A percentile compares a stretch with the other conserved stretches of the same genome.
phyloP scores from a whole-genome alignment of 257 asterid species.

The Gardenia jasminoides region DNA sequence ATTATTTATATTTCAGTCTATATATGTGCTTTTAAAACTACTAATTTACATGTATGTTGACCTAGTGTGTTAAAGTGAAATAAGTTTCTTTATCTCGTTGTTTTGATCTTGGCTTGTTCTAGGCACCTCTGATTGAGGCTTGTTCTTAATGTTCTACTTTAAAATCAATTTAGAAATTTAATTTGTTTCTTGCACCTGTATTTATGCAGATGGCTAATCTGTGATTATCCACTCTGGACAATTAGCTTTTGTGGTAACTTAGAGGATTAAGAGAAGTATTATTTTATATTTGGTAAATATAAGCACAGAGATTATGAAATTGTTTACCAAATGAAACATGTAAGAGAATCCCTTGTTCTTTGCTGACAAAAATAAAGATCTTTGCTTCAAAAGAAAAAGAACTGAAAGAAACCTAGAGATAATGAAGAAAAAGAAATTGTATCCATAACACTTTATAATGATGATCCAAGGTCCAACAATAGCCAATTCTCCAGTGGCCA shows the following conservation, averaged over 20 bases:
- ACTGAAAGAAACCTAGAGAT: background rate
- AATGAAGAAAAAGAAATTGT: background rate
- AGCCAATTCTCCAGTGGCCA: background rate
- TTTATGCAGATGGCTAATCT: conserved; percentile 4
- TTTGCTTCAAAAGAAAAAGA: background rate
- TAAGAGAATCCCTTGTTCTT: background rate
- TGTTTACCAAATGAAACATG: background rate
- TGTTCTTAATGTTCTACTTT: background rate
- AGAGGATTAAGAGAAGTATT: background rate
- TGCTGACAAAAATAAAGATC: background rate
- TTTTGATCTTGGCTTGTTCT: background rate
- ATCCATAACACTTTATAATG: background rate
- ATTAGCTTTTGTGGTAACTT: background rate
- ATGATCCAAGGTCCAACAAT: background rate
- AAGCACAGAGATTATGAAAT: background rate
- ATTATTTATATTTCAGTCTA: background rate
- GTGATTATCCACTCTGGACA: background rate
- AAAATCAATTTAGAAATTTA: background rate
- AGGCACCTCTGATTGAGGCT: background rate
- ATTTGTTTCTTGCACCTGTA: background rate
- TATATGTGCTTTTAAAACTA: background rate
- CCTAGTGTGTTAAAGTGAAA: background rate
- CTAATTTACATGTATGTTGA: background rate
- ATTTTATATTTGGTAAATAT: background rate
- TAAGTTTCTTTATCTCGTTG: background rate